phyloP scores from a whole-genome alignment of 2,329 filamentous ascomycete genomes.

The Colletotrichum tropicale region DNA sequence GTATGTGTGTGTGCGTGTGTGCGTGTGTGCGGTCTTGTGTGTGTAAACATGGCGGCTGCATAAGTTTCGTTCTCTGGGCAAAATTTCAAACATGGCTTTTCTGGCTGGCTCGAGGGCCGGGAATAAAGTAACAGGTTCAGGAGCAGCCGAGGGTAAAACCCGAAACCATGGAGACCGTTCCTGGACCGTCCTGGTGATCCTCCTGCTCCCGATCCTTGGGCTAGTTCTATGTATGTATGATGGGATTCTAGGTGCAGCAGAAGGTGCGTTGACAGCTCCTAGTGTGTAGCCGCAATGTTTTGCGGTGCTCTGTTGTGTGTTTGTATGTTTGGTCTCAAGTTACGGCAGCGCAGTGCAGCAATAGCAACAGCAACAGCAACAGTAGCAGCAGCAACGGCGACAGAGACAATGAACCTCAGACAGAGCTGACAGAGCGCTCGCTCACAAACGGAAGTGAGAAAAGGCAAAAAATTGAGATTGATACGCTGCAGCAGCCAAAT shows the following conservation, averaged over 20 bases:
- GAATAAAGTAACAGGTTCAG: not conserved
- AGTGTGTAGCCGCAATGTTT: not conserved
- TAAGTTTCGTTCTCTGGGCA: not conserved
- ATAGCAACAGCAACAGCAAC: not conserved
- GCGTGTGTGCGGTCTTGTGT: not conserved
- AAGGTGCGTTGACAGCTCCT: not conserved
- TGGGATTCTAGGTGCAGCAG: not conserved
- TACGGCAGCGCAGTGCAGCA: not conserved
- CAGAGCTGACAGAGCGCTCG: not conserved
- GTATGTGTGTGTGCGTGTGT: not conserved
- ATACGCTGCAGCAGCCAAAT: conserved; percentile 1
- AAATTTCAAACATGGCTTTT: not conserved
- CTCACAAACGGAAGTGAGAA: not conserved
- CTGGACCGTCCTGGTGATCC: not conserved
- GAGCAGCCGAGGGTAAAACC: not conserved
- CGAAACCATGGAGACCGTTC: not conserved
- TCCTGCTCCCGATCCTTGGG: not conserved
- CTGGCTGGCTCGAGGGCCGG: not conserved
- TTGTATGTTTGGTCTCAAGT: not conserved
- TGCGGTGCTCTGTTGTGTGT: not conserved
- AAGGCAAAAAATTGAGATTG: not conserved
- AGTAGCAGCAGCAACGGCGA: not conserved
- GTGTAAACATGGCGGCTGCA: not conserved
- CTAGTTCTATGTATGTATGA: not conserved
- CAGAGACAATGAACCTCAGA: not conserved